Conservation (phyloP, 139 green algal genomes). For the Haematococcus sp. region DNA sequence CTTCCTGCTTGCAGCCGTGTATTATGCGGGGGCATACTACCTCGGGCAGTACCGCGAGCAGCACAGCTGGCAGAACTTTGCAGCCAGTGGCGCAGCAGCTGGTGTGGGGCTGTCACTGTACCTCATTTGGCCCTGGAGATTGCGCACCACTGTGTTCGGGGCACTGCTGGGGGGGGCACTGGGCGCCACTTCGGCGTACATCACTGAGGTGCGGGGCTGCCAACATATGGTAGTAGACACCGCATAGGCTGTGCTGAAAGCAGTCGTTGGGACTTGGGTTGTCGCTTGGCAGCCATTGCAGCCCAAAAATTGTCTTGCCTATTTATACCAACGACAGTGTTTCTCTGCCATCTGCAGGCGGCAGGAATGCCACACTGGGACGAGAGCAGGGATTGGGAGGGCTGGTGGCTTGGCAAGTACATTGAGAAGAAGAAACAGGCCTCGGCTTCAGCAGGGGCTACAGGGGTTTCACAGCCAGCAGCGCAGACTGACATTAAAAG, state of each 20-base stretch:
- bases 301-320: neutral
- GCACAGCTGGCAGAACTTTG: slow-evolving; percentile 41
- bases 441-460: neutral
- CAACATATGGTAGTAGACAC: no score
- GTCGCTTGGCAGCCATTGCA: neutral
- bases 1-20: slow-evolving; percentile 22
- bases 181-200: slow-evolving; percentile 2
- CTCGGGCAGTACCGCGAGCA: slow-evolving; percentile 22
- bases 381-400: slow-evolving; percentile 40
- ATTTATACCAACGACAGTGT: no score
- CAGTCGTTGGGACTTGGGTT: no score
- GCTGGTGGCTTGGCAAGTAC: slow-evolving; percentile 30
- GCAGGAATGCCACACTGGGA: slow-evolving; percentile 32
- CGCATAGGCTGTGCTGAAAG: no score
- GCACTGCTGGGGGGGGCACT: slow-evolving; percentile 20
- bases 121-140: slow-evolving; percentile 23
- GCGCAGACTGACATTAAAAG: no score
- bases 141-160: slow-evolving; percentile 27
- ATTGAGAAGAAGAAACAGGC: neutral
- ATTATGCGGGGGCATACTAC: slow-evolving; percentile 43
- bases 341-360: no score
- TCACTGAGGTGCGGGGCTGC: slow-evolving; percentile 9
- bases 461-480: no score
- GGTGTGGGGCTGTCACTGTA: slow-evolving; percentile 16
- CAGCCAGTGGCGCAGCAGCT: slow-evolving; percentile 23